Percentiles rank a stretch among this genome's conserved stretches.
phyloP scores from a whole-genome alignment of 2,329 filamentous ascomycete species.

The Phialophora macrospora region DNA sequence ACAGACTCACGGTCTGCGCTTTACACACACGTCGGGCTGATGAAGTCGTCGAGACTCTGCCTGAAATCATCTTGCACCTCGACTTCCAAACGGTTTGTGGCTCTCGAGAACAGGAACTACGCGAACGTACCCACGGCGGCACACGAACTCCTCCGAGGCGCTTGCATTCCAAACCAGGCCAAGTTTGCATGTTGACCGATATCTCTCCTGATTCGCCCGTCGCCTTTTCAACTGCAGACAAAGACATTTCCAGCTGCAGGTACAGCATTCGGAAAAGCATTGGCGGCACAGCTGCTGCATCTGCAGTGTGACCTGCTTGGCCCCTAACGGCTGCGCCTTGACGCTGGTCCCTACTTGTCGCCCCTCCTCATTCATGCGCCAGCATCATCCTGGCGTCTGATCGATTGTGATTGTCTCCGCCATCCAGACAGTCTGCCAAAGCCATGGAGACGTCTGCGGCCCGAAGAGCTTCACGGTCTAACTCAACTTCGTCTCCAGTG shows the following conservation, averaged over 20 bases:
- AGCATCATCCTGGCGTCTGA: constrained; percentile 22
- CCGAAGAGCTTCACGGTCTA: constrained; percentile 46
- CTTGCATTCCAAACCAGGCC: constrained; percentile 27
- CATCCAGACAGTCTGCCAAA: constrained; percentile 8
- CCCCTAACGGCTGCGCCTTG: constrained; percentile 15
- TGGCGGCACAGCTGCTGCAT: constrained; percentile 25
- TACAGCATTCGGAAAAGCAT: constrained; percentile 20
- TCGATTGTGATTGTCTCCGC: constrained; percentile 4
- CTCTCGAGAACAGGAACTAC: constrained; percentile 15
- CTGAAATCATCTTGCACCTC: neutral
- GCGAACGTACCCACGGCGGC: constrained; percentile 2
- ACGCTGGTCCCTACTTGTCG: constrained; percentile 13
- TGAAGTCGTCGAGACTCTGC: neutral
- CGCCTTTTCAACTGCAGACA: constrained; percentile 21
- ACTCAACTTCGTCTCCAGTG: constrained; percentile 51
- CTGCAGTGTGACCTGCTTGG: constrained; percentile 31
- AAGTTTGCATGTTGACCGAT: constrained; percentile 24
- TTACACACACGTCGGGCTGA: neutral
- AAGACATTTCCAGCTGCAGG: constrained; percentile 30
- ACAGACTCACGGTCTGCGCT: constrained; percentile 4
- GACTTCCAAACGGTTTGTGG: neutral
- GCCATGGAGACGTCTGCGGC: constrained; percentile 29
- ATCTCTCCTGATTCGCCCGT: constrained; percentile 27
- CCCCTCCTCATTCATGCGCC: constrained; percentile 15
- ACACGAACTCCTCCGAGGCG: constrained; percentile 16